Conservation (phyloP, 768 basidiomycete genomes). For the Hericium rajendrae region DNA sequence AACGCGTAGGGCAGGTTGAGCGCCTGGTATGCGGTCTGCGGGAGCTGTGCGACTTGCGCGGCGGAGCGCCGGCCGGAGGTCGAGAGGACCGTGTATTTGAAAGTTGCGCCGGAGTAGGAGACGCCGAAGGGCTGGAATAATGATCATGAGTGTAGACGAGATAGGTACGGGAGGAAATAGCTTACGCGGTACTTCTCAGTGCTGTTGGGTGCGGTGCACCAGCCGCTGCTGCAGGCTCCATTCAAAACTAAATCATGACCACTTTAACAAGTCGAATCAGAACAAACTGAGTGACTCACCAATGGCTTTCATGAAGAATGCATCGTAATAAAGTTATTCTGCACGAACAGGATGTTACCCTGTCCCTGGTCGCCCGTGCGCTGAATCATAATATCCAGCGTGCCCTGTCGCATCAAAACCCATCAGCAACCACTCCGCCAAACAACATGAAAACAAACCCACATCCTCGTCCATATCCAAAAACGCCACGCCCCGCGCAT, state of each 20-base stretch:
- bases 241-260: conserved; percentile 57
- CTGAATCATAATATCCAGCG: conserved; percentile 87
- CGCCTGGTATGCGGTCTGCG: conserved; percentile 88
- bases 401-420: conserved; percentile 45
- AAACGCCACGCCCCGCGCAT: conserved; percentile 72
- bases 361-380: conserved; percentile 58
- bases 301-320: conserved; percentile 96
- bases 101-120: conserved; percentile 89
- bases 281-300: conserved; percentile 40
- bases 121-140: conserved; percentile 75
- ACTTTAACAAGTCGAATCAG: not conserved
- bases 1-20: conserved; percentile 89
- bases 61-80: conserved; percentile 82
- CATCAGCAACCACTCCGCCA: not conserved
- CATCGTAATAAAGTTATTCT: conserved; percentile 99
- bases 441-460: conserved; percentile 22
- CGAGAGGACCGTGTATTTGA: conserved; percentile 94
- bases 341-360: conserved; percentile 69
- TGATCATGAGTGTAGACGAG: not conserved
- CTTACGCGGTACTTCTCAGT: conserved; percentile 62
- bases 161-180: conserved; percentile 1
- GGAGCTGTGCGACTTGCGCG: conserved; percentile 91
- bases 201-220: conserved; percentile 56
- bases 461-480: conserved; percentile 96
- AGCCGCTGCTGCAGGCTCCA: conserved; percentile 81